A percentile compares a stretch with the other conserved stretches of the same genome.
phyloP scores from a whole-genome alignment of 2,329 filamentous ascomycete genomes.

The Herpomyces periplanetae region DNA sequence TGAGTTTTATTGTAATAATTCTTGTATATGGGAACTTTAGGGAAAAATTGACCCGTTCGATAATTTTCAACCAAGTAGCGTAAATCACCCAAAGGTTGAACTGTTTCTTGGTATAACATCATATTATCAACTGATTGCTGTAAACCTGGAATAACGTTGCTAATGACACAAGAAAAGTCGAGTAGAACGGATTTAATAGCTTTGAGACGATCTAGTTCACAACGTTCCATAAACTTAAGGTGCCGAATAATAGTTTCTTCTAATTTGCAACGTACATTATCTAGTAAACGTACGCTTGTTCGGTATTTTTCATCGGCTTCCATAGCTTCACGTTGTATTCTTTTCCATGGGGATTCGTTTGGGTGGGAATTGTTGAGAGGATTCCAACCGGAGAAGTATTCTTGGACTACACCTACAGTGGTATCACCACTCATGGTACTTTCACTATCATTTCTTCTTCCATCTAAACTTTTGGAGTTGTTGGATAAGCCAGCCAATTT shows the following conservation, averaged over 20 bases:
- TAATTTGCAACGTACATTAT: conserved; percentile 63
- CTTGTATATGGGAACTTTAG: conserved; percentile 68
- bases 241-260: conserved; percentile 80
- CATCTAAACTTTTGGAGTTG: conserved; percentile 33
- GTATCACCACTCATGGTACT: conserved; percentile 32
- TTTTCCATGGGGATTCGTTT: conserved; percentile 68
- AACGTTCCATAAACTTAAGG: conserved; percentile 80
- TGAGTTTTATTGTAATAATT: conserved; percentile 98
- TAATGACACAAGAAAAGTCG: conserved; percentile 83
- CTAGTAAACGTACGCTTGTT: conserved; percentile 39
- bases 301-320: conserved; percentile 89
- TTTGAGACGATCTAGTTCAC: conserved; percentile 75
- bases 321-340: conserved; percentile 45
- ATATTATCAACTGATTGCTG: conserved; percentile 91
- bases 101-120: conserved; percentile 94
- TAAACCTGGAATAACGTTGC: conserved; percentile 82
- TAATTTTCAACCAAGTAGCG: conserved; percentile 89
- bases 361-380: conserved; percentile 55
- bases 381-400: conserved; percentile 73
- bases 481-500: conserved; percentile 53
- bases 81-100: conserved; percentile 65
- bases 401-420: conserved; percentile 40
- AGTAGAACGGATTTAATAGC: conserved; percentile 92
- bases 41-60: conserved; percentile 62
- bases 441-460: too few relatives aligned